Base-by-base conservation (phyloP, 2,329 filamentous ascomycete genomes). In the Cercospora citrullina region DNA sequence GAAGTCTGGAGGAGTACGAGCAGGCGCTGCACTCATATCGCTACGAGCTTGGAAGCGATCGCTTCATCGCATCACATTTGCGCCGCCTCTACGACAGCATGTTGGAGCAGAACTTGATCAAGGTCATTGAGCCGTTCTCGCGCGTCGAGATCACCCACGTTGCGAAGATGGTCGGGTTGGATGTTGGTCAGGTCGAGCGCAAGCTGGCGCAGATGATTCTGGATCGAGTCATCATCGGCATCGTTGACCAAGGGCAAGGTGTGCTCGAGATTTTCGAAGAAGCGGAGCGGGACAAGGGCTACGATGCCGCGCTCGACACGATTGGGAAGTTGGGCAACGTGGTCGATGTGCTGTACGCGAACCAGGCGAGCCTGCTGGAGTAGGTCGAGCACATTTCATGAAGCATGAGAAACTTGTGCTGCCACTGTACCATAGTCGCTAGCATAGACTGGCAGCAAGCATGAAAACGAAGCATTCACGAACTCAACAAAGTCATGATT, bases 181-280 rank as follows among this genome's bases (percentile, higher is more conserved):
- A 98, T 80, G 96, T 92, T 28, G 90, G 93, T 80, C 94, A 98
- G 84, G 95, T 99, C 68, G 96, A 99, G 87, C 89, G 94, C 75
- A 99, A 99, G 86, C 86, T 99, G 71, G 96, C 92, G 57, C 96
- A 99, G 86, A 99, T 99, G 96, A 99, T 99, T 77, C 87, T 99
- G 68, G 95, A 99, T 84, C 97, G 97, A 86, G 93, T 98, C 76
- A 98, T 99, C 78, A 93, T 97, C 74, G 95, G 96, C 68, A 95
- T 99, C 65, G 84, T 99, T 74, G 95, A 99, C 80, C 95, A 99
- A 82, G 95, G 95, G 60, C 92, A 93, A n/a, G 94, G 94, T 45
- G 98, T 96, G 80, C 86, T 99, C 79, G 97, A 97, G 80, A 93
- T 99, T 75, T 99, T 90, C 77, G 95, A 99, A 77, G 95, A 99